phyloP scores from a whole-genome alignment of 2,329 filamentous ascomycete species.

The Botrytis fragariae region DNA sequence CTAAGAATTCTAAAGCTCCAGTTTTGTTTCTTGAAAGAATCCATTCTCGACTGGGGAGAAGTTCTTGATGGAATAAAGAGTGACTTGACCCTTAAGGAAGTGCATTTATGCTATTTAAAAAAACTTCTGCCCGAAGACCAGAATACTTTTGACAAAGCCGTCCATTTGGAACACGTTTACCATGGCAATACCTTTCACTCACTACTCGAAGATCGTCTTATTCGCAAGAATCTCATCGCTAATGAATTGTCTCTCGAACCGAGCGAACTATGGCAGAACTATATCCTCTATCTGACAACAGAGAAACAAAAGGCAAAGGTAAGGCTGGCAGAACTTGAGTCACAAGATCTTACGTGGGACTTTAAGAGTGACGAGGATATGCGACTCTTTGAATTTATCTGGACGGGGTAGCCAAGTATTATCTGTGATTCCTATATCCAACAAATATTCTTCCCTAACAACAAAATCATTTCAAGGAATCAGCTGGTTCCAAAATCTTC shows the following conservation, averaged over 20 bases:
- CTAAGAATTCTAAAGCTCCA: not conserved
- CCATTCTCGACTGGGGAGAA: not conserved
- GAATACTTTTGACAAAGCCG: not conserved
- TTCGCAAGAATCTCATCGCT: not conserved
- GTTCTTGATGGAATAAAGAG: not conserved
- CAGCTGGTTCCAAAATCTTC: not conserved
- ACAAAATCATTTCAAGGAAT: not conserved
- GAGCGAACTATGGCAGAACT: not conserved
- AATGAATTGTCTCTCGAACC: not conserved
- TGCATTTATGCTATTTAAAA: not conserved
- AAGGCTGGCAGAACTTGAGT: not conserved
- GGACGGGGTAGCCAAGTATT: not conserved
- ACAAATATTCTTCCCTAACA: not conserved
- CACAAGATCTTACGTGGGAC: not conserved
- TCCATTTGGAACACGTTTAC: not conserved
- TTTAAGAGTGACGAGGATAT: not conserved
- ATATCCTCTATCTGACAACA: not conserved
- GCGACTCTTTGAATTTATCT: not conserved
- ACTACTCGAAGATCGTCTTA: not conserved
- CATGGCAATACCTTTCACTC: not conserved
- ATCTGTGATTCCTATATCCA: not conserved
- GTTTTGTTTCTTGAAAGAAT: fast-evolving
- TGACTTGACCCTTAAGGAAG: not conserved
- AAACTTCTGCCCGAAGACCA: not conserved
- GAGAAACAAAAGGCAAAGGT: not conserved